Percentiles rank a stretch among this genome's conserved stretches.
Conservation (phyloP, 2,329 filamentous ascomycete species). For the Fusarium foetens region DNA sequence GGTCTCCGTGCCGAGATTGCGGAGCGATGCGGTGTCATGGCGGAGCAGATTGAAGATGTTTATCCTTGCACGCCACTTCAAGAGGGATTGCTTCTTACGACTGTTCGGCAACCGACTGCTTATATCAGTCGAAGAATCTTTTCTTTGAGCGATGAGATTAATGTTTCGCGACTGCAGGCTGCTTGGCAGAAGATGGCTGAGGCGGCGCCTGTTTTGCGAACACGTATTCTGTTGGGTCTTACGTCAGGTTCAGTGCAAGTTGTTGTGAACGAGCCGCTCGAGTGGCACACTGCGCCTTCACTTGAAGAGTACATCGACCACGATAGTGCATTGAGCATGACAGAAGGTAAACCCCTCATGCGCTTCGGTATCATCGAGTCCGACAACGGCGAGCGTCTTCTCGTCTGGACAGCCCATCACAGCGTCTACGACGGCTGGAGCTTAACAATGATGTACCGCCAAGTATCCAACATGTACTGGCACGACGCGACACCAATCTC, state of each 20-base stretch:
- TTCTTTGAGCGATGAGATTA: not conserved
- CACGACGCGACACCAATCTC: not conserved
- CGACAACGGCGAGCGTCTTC: not conserved
- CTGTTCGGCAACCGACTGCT: not conserved
- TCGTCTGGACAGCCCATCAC: slow-evolving; percentile 3
- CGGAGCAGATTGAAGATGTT: slow-evolving; percentile 1
- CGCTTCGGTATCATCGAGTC: not conserved
- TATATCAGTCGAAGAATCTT: not conserved
- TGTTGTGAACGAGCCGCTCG: not conserved
- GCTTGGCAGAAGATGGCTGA: slow-evolving; percentile 1
- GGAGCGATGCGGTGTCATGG: not conserved
- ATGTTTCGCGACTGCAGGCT: not conserved
- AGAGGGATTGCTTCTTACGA: not conserved
- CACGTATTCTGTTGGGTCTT: not conserved
- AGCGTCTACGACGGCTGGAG: slow-evolving; percentile 4
- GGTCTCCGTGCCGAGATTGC: not conserved
- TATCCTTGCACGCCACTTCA: slow-evolving; percentile 1
- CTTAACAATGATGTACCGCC: not conserved
- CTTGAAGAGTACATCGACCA: not conserved
- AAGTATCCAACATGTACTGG: not conserved
- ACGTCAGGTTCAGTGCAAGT: not conserved
- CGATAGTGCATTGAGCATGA: not conserved
- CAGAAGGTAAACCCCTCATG: not conserved
- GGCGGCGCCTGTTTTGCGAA: not conserved
- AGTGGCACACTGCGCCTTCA: not conserved